These are phyloP conservation scores for Coprinellus aureogranulatus DNA, from an alignment of 768 basidiomycete species.

Conservation along the genomic window DNA sequence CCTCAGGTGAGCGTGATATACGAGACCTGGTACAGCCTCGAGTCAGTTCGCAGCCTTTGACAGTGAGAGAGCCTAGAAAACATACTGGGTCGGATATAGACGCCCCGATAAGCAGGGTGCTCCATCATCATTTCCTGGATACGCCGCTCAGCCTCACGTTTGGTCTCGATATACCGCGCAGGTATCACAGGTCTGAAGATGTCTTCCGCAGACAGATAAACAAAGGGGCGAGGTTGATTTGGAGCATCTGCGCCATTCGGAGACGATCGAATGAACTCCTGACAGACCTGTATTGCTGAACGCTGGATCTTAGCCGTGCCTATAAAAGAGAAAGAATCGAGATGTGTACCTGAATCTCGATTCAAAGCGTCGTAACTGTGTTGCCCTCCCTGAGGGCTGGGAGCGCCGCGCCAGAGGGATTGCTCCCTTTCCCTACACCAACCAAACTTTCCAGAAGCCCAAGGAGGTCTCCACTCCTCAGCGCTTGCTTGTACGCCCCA, in stretches of 20 bases:
- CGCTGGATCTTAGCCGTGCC: neutral
- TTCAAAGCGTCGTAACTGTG: constrained; percentile 79
- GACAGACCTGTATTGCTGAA: constrained; percentile 71
- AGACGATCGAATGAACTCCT: constrained; percentile 61
- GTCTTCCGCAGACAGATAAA: constrained; percentile 95
- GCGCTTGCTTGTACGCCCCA: constrained; percentile 71
- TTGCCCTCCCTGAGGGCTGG: constrained; percentile 18
- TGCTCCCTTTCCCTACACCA: constrained; percentile 36
- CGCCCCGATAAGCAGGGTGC: constrained; percentile 53
- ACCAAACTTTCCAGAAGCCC: constrained; percentile 45
- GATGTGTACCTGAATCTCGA: constrained; percentile 77
- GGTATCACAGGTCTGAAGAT: constrained; percentile 86
- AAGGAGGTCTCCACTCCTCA: constrained; percentile 57
- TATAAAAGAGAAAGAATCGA: neutral
- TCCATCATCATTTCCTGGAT: constrained; percentile 55
- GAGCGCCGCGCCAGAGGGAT: constrained; percentile 58
- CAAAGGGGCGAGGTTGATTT: constrained; percentile 62
- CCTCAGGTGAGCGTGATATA: constrained; percentile 92
- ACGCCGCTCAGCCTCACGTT: constrained; percentile 80
- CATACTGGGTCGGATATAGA: constrained; percentile 90
- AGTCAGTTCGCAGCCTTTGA: constrained; percentile 2
- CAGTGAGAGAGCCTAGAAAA: constrained; percentile 11
- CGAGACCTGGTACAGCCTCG: constrained; percentile 59
- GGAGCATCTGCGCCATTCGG: constrained; percentile 24
- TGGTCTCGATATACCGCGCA: constrained; percentile 86